Evolutionary conservation across 2,329 filamentous ascomycete species (phyloP), one percentile per base, ranked within the genome.

Genomic region (Fusarium tupiense): DNA sequence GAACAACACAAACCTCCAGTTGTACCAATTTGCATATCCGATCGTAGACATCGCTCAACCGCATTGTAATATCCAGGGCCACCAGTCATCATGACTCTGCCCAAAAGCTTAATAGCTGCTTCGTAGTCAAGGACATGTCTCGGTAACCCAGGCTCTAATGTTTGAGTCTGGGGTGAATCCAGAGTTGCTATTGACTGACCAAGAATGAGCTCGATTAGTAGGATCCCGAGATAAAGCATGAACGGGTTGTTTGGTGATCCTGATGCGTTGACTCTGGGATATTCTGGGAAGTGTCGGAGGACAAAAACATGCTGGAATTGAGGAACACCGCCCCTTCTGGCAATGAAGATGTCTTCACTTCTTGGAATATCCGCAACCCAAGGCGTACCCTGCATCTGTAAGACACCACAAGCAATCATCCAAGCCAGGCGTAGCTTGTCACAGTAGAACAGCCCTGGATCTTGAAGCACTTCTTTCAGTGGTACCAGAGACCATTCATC

Each of bases 311-410:
- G 47, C 7, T n/a, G 35, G 1, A 64, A 64, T 26, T 43, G 58
- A 22, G 2, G 33, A n/a, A 61, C n/a, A 9, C 49, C 59, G 6
- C 10, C 20, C 10, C 20, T 8, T 41, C 63, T n/a, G 2, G n/a
- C 64, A n/a, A 66, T 41, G 24, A 49, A 64, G 20, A 66, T 49
- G 8, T 66, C 49, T 0, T 66, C 35, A 17, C 41, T 47, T 8
- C 8, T 26, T 7, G 41, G 64, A 24, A 37, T 37, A 2, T 24
- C 33, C 8, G 35, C n/a, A 8, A 56, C 40, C 64, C 64, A 66
- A 24, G 64, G 64, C 4, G 64, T 64, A 1, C 43, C 59, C 11
- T 66, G 64, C 41, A 66, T 64, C 1, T 66, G 64, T 1, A 56
- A 14, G 2, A 63, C 24, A 19, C 49, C 33, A 22, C 29, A 44